Evolutionary conservation across 495 filamentous ascomycete genomes (phyloP).

Genomic region (Aspergillus campestris): DNA sequence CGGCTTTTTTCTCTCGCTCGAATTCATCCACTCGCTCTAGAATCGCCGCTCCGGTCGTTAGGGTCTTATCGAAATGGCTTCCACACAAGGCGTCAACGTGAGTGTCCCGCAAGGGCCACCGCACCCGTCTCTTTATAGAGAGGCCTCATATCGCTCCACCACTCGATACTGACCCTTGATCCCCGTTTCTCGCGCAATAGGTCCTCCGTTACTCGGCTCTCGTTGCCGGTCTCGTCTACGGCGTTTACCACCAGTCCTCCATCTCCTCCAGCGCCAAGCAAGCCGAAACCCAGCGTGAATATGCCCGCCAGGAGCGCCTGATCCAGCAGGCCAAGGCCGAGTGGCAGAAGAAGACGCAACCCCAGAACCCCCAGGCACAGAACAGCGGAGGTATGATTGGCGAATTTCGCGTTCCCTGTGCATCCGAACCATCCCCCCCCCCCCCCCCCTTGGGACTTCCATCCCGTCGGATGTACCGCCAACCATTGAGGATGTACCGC

Average conservation of each 20-base stretch:
- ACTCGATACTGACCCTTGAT: constrained; percentile 5
- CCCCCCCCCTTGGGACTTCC: not conserved
- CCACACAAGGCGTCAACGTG: constrained; percentile 43
- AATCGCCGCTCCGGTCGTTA: constrained; percentile 18
- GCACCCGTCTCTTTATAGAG: constrained; percentile 7
- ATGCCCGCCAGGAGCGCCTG: constrained; percentile 74
- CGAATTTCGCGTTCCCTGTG: not conserved
- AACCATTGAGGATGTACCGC: constrained; percentile 6
- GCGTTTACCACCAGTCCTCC: constrained; percentile 77
- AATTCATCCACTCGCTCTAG: constrained; percentile 9
- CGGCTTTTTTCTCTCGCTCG: constrained; percentile 14
- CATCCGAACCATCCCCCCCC: not conserved
- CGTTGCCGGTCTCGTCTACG: constrained; percentile 80
- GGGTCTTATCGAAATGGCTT: constrained; percentile 34
- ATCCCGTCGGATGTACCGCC: not conserved
- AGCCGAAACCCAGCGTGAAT: constrained; percentile 64
- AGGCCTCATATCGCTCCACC: not conserved
- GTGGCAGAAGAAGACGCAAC: constrained; percentile 66
- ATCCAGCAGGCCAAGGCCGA: constrained; percentile 88
- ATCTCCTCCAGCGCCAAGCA: constrained; percentile 59
- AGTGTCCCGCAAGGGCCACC: constrained; percentile 19
- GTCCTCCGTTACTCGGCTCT: constrained; percentile 93
- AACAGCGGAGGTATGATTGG: constrained; percentile 51
- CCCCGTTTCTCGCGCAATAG: constrained; percentile 38
- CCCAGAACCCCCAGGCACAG: constrained; percentile 38